Percentiles rank a stretch among this genome's conserved stretches.
These are phyloP conservation scores for Nothomitra cinnamomea DNA, from an alignment of 2,329 filamentous ascomycete species.

Conservation along the genomic window DNA sequence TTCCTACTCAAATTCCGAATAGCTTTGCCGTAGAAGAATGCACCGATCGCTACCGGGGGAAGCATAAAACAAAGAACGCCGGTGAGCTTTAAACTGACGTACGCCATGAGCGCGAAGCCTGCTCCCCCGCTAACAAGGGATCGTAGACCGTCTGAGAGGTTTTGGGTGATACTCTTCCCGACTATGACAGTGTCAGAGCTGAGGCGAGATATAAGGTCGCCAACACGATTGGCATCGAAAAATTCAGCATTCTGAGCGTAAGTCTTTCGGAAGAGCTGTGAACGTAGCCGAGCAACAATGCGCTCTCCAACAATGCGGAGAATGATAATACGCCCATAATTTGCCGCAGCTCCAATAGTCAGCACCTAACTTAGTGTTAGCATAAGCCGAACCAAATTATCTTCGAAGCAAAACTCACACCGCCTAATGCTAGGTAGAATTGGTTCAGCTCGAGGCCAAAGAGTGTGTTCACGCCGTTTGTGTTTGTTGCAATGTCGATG, in stretches of 20 bases:
- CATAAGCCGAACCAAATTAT: neutral
- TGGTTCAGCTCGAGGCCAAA: slow-evolving; percentile 74
- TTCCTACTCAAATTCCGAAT: slow-evolving; percentile 80
- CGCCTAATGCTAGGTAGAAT: slow-evolving; percentile 67
- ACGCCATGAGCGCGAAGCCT: slow-evolving; percentile 88
- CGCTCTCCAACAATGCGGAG: slow-evolving; percentile 88
- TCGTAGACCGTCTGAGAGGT: slow-evolving; percentile 87
- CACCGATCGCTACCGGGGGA: slow-evolving; percentile 76
- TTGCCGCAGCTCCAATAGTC: slow-evolving; percentile 69
- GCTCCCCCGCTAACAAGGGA: slow-evolving; percentile 79
- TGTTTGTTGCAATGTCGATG: slow-evolving; percentile 73
- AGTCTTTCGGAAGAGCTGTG: slow-evolving; percentile 77
- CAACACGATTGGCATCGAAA: slow-evolving; percentile 93
- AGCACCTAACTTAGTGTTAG: slow-evolving; percentile 36
- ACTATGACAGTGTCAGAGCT: slow-evolving; percentile 96
- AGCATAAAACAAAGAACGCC: slow-evolving; percentile 74
- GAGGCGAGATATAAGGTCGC: slow-evolving; percentile 86
- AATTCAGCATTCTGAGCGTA: slow-evolving; percentile 98
- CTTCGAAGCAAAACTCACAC: slow-evolving; percentile 6
- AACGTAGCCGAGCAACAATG: slow-evolving; percentile 77
- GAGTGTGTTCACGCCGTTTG: slow-evolving; percentile 46
- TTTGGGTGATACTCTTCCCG: slow-evolving; percentile 96
- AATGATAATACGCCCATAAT: slow-evolving; percentile 86
- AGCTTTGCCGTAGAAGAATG: slow-evolving; percentile 78
- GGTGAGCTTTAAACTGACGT: slow-evolving; percentile 79